A percentile compares a stretch with the other conserved stretches of the same genome.
Evolutionary conservation across 306 rosid genomes (phyloP).

Genomic region (Erythrophleum fordii): DNA sequence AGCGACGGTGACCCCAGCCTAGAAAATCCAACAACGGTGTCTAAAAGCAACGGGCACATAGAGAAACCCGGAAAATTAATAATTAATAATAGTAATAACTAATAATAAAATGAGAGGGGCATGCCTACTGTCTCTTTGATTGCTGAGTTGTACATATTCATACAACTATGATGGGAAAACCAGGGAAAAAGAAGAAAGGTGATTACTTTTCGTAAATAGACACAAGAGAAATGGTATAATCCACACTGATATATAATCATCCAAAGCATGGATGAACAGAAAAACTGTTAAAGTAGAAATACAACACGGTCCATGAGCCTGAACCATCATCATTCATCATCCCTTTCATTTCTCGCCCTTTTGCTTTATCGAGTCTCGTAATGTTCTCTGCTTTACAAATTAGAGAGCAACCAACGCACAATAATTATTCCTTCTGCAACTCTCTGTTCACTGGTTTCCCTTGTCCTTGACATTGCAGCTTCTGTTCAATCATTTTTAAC

Average conservation of each 20-base stretch:
- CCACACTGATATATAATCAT: constrained; percentile 35
- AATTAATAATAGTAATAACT: neutral
- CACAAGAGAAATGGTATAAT: neutral
- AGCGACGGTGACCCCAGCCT: constrained; percentile 39
- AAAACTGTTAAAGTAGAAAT: constrained; percentile 51
- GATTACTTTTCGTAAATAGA: neutral
- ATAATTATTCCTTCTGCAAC: constrained; percentile 52
- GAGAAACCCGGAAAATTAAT: constrained; percentile 37
- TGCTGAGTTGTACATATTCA: constrained; percentile 42
- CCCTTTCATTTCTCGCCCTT: constrained; percentile 13
- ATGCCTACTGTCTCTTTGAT: constrained; percentile 47
- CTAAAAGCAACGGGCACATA: constrained; percentile 45
- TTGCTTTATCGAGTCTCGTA: constrained; percentile 44
- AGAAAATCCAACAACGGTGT: constrained; percentile 59
- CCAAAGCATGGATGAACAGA: constrained; percentile 45
- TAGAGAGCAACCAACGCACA: constrained; percentile 34
- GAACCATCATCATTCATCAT: constrained; percentile 36
- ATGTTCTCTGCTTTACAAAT: constrained; percentile 50
- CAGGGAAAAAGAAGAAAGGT: neutral
- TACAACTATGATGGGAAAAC: constrained; percentile 7
- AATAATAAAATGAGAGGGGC: neutral
- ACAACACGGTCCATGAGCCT: constrained; percentile 8
- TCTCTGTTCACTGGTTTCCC: constrained; percentile 70
- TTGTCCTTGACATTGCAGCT: constrained; percentile 64
- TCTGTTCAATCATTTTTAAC: constrained; percentile 57